Evolutionary conservation across 805 yeast genomes (phyloP), one percentile per base, ranked within the genome.

Genomic region (Saturnispora zaruensis): DNA sequence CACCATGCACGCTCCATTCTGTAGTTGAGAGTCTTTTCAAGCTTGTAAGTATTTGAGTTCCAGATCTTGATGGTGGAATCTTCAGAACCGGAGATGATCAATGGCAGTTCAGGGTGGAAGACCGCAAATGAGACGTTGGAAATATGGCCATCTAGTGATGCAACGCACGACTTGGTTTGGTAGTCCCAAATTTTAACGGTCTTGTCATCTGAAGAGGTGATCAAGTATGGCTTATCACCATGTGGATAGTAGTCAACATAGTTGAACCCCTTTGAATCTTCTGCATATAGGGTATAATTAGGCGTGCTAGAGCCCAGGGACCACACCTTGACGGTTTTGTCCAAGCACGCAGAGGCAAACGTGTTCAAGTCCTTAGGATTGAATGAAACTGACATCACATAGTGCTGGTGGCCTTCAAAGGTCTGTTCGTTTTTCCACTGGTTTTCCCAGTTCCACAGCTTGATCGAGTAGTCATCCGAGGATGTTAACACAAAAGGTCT

Each of bases 1-100:
- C 98, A 90, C 99, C 99, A 93, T 47, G 93, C 93, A 62, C 99
- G 82, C 68, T 93, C 98, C 66, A 91, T 77, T 45, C 96, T 88
- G 64, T 87, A 82, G 69, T 88, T 90, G 54, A 91, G 72, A 6
- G 96, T 82, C 69, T 89, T 89, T 69, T 91, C 98, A 56, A 91
- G 77, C 69, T 87, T 88, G 72, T 91, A 93, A 33, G 98, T 88
- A 64, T 84, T 84, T 21, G 97, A 76, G 66, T 87, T 91, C 99
- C 99, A 93, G 61, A 93, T 77, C 64, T 90, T 88, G 57, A 93
- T 75, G 8, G 96, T 84, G 48, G 95, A 88, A 70, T 93, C 99
- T 70, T 93, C 99, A 47, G 96, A 84, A 57, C 99, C 99, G 3
- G 97, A 88, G 44, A 93, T 77, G 56, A 93, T 90, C 56, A 91